Evolutionary conservation across 306 rosid genomes (phyloP).

Genomic region (Begonia peltatifolia): DNA sequence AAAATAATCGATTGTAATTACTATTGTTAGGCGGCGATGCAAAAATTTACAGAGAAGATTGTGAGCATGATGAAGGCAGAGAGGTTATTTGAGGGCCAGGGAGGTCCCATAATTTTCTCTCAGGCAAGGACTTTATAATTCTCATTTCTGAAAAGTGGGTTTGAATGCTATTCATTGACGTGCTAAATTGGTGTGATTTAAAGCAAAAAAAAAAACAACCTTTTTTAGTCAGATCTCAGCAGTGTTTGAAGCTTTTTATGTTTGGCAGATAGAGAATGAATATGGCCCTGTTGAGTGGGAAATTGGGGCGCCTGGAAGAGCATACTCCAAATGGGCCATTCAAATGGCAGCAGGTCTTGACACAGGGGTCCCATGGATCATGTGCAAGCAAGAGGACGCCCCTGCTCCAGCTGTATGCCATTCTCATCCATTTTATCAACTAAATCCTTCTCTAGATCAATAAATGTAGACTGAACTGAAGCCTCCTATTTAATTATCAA

Average conservation of each 20-base stretch:
- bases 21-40: constrained; percentile 62
- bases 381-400: constrained; percentile 99
- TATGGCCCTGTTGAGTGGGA: constrained; percentile 86
- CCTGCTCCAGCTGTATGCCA: constrained; percentile 78
- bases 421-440: constrained; percentile 4
- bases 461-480: neutral
- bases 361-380: constrained; percentile 95
- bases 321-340: constrained; percentile 82
- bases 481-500: neutral
- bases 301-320: constrained; percentile 80
- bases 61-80: constrained; percentile 80
- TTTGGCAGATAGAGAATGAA: constrained; percentile 79
- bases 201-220: too few species aligned
- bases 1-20: neutral
- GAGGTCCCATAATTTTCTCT: constrained; percentile 87
- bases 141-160: constrained; percentile 10
- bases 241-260: too few species aligned
- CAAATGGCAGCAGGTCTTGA: constrained; percentile 76
- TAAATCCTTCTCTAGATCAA: neutral
- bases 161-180: neutral
- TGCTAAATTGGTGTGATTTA: too few species aligned
- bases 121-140: constrained; percentile 31
- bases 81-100: constrained; percentile 64
- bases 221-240: too few species aligned
- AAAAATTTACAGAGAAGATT: constrained; percentile 62